Evolutionary conservation across 2,329 filamentous ascomycete species (phyloP).

Genomic region (Colletotrichum orchidophilum): DNA sequence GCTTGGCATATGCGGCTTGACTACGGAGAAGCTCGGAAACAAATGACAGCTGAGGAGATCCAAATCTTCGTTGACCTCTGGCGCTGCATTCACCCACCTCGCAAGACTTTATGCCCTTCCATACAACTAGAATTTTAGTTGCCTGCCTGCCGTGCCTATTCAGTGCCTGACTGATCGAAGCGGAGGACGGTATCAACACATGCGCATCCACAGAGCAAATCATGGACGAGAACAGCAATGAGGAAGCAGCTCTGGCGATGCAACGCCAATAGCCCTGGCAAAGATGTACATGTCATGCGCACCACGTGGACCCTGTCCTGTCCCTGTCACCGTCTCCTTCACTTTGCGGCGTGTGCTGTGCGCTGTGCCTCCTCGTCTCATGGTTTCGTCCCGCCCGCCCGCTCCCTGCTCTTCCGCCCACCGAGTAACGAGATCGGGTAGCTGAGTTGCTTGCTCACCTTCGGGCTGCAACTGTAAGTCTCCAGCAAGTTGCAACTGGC

Average conservation of each 20-base stretch:
- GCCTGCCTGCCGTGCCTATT: neutral
- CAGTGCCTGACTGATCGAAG: neutral
- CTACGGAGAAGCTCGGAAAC: conserved; percentile 10
- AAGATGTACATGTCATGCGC: conserved; percentile 28
- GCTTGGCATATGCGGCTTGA: conserved; percentile 24
- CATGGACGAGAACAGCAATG: neutral
- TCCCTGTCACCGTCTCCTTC: conserved; percentile 16
- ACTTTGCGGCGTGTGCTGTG: conserved; percentile 4
- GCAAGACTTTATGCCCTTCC: neutral
- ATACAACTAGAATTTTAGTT: neutral
- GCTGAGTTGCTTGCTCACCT: conserved; percentile 23
- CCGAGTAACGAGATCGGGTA: conserved; percentile 22
- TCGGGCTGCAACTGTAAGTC: conserved; percentile 1
- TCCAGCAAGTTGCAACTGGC: neutral
- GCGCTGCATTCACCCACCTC: neutral
- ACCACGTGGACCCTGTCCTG: conserved; percentile 35
- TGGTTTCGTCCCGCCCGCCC: conserved; percentile 21
- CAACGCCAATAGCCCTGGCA: conserved; percentile 13
- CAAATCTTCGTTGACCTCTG: neutral
- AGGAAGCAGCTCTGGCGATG: conserved; percentile 1
- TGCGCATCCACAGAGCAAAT: neutral
- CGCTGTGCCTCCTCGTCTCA: conserved; percentile 11
- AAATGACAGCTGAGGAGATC: neutral
- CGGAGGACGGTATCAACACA: neutral
- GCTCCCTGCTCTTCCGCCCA: conserved; percentile 29